Base-by-base conservation (phyloP, 2,329 filamentous ascomycete genomes). In the Cladobotryum mycophilum region DNA sequence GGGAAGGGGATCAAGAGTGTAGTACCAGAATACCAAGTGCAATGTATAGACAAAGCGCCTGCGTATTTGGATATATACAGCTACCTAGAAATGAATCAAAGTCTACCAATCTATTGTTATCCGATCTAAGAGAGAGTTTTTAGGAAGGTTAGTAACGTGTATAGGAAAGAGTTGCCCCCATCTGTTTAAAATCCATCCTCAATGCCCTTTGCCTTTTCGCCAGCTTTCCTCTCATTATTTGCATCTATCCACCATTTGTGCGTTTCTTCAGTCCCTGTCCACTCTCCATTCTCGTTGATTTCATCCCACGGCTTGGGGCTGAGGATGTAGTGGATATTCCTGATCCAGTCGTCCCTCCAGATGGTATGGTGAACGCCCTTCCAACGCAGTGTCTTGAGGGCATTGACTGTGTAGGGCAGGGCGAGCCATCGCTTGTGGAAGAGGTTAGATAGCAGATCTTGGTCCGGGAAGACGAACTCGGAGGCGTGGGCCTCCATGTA, bases 281-380 rank as follows among this genome's bases (percentile, higher is more conserved):
- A 74, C 36, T 70, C 64, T 2, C 76, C 76, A 13, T 67, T 57
- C 2, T 59, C 67, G 41, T 74, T 67, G 30, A 75, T 55, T 64
- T 80, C 73, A 41, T 80, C 71, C 81, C 81, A 84, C 2, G 81
- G 81, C 66, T 84, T 84, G 0, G 80, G 80, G 36, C 70, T 74
- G 18, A 84, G 62, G 42, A 84, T 82, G 54, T 80, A 83, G 60
- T 84, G 81, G 5, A 84, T 64, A 57, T 81, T 82, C 69, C 80
- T 82, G 45, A 84, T 77, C 38, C 67, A 61, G 15, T 75, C 75
- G 57, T 84, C 80, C 11, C 69, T 65, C 81, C 81, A 84, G 51
- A 84, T 78, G 50, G 66, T 60, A 25, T 66, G 64, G 59, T 84
- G 81, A 30, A 82, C 78, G 12, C 68, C 71, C 14, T 69, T 58